phyloP scores from a whole-genome alignment of 2,329 filamentous ascomycete species.

The Apiospora phragmitis region DNA sequence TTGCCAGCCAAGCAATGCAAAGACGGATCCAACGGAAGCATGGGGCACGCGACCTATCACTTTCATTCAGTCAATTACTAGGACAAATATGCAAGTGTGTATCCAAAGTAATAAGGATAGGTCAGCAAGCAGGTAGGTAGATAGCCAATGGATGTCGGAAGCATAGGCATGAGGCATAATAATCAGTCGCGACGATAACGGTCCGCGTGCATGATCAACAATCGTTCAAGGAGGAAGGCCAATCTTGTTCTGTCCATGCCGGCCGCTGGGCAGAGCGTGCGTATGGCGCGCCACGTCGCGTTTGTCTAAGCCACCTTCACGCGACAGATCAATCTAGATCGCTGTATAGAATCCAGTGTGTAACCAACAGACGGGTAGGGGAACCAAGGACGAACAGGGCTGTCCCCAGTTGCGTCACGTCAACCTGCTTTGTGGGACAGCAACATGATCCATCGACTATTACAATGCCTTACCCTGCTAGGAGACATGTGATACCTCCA shows the following conservation, averaged over 20 bases:
- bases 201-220: not conserved
- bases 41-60: conserved; percentile 4
- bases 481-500: not conserved
- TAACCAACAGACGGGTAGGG: not conserved
- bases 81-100: not conserved
- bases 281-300: not conserved
- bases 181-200: not conserved
- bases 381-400: not conserved
- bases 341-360: not conserved
- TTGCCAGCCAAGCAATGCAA: conserved; percentile 1
- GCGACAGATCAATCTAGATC: conserved; percentile 1
- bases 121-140: not conserved
- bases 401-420: not conserved
- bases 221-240: not conserved
- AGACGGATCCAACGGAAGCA: conserved; percentile 7
- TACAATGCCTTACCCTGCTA: not conserved
- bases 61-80: not conserved
- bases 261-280: not conserved
- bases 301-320: conserved; percentile 1
- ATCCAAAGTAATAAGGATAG: not conserved
- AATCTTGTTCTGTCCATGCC: not conserved
- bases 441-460: not conserved
- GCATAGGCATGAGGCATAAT: not conserved
- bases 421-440: not conserved
- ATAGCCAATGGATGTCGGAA: not conserved